Evolutionary conservation across 2,329 filamentous ascomycete species (phyloP), one percentile per base, ranked within the genome.

Genomic region (Tolypocladium guangdongense): DNA sequence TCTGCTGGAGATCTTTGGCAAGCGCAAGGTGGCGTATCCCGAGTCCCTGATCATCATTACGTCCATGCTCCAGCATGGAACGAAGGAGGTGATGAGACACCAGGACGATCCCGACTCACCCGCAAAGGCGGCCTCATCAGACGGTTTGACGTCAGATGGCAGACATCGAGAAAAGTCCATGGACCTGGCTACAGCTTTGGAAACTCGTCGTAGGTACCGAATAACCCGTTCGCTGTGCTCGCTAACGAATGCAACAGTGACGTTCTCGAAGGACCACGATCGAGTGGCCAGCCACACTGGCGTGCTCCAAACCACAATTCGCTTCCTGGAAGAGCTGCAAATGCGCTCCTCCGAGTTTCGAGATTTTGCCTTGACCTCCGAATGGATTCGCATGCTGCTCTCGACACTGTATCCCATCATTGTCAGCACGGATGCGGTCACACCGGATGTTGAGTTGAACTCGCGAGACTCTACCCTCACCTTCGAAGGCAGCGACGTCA

Each of bases 401-500:
- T 81, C 83, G 37, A 85, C 90, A 14, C 74, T 97, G 2, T 99
- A 93, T 64, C 91, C 93, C 2, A 82, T 93, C 20, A 80, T 96
- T 50, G 90, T 96, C 30, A 92, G 89, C 60, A 85, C 88, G 14
- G 90, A 96, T 68, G 79, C 84, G 24, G 85, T 96, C 39, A 86
- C 82, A 52, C 84, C 93, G 0, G 88, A 93, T 61, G 88, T 84
- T 0, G 93, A 99, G 67, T 72, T 97, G n/a, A 84, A 90, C 61
- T 91, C 90, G 18, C 81, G 87, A 60, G 86, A 91, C 59, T 88
- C 88, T 12, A 81, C 83, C 1, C 78, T 96, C 54, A 92, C 83
- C 0, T 95, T 96, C 59, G 89, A 93, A 59, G 90, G 90, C 1
- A 84, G 86, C 46, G 89, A 92, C 68, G 86, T 96, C 1, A 86